A percentile compares a stretch with the other conserved stretches of the same genome.
Evolutionary conservation across 805 yeast genomes (phyloP).

Genomic region (Pichia pseudocactophila): DNA sequence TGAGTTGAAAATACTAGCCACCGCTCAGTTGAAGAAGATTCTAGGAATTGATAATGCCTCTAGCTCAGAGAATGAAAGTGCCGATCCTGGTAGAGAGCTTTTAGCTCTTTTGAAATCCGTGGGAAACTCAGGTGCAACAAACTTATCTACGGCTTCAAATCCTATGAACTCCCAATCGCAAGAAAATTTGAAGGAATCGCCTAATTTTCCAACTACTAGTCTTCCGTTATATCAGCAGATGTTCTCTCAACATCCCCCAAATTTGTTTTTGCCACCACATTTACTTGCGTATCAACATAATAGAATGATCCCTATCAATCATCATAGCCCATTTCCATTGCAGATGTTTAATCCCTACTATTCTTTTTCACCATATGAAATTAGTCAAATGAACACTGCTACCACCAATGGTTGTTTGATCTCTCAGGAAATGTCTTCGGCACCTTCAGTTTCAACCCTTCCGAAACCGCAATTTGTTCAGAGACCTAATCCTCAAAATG

Average conservation of each 20-base stretch:
- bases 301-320: conserved; percentile 10
- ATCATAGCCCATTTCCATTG: conserved; percentile 17
- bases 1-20: conserved; percentile 54
- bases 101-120: conserved; percentile 51
- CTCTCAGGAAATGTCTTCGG: conserved; percentile 10
- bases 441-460: conserved; percentile 27
- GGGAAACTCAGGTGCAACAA: conserved; percentile 23
- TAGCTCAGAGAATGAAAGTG: conserved; percentile 20
- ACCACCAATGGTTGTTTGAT: conserved; percentile 1
- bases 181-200: conserved; percentile 1
- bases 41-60: conserved; percentile 43
- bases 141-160: background rate
- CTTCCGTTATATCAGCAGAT: conserved; percentile 3
- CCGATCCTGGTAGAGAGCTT: conserved; percentile 72
- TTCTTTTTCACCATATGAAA: conserved; percentile 5
- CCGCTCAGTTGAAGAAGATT: conserved; percentile 51
- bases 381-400: background rate
- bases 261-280: conserved; percentile 14
- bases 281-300: conserved; percentile 3
- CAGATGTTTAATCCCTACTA: conserved; percentile 22
- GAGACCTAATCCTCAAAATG: conserved; percentile 26
- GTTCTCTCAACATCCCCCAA: conserved; percentile 4
- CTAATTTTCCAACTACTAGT: too few relatives aligned
- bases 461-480: conserved; percentile 26
- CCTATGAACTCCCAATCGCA: background rate